Conservation (phyloP, 2,329 filamentous ascomycete genomes). For the Ramularia endophylla region DNA sequence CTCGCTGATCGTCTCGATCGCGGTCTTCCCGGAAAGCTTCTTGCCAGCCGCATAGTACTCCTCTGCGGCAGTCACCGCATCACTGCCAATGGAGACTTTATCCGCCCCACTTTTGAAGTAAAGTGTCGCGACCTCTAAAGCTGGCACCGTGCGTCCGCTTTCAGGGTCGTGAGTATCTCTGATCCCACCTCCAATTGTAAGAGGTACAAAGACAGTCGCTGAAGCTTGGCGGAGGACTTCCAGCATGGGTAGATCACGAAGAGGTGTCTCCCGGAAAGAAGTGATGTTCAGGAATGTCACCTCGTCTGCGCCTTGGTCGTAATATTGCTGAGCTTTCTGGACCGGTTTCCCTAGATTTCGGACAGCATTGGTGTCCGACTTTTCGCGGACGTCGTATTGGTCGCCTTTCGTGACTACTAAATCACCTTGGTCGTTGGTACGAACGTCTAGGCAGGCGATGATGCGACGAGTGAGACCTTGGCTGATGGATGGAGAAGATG, state of each 20-base stretch:
- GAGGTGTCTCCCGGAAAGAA: conserved; percentile 88
- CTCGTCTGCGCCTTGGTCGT: conserved; percentile 94
- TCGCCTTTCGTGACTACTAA: conserved; percentile 97
- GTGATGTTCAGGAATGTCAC: conserved; percentile 98
- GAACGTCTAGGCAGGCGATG: conserved; percentile 93
- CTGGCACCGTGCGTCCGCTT: conserved; percentile 70
- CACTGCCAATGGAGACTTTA: conserved; percentile 94
- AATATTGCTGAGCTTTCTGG: conserved; percentile 88
- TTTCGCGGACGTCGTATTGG: conserved; percentile 97
- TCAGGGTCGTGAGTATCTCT: conserved; percentile 87
- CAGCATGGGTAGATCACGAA: conserved; percentile 92
- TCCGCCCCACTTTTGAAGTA: conserved; percentile 98
- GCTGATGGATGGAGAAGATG: conserved; percentile 26
- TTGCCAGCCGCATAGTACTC: conserved; percentile 71
- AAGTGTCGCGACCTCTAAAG: conserved; percentile 87
- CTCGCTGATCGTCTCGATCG: conserved; percentile 89
- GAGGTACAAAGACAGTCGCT: conserved; percentile 87
- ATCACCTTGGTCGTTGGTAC: conserved; percentile 89
- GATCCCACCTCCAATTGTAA: conserved; percentile 94
- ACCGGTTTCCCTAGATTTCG: conserved; percentile 96
- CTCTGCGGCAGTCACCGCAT: conserved; percentile 88
- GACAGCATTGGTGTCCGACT: conserved; percentile 59
- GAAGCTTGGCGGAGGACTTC: conserved; percentile 84
- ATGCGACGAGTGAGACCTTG: conserved; percentile 85
- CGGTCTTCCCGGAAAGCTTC: conserved; percentile 70